phyloP scores from a whole-genome alignment of 345 rosid species.

The Dipteronia sinensis region DNA sequence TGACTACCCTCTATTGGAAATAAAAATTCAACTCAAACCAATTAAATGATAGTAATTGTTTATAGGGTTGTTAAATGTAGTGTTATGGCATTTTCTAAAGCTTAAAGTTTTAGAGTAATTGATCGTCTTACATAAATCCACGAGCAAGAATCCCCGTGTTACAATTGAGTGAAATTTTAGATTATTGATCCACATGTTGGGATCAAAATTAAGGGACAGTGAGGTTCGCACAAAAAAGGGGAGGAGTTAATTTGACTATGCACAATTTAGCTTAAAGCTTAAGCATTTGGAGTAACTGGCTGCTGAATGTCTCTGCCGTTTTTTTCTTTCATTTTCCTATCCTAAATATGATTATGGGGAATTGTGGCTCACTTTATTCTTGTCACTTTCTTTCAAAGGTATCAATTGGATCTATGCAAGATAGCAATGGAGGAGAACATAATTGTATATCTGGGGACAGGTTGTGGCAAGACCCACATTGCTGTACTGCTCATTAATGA shows the following conservation, averaged over 20 bases:
- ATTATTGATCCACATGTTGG: not conserved
- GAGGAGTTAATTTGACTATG: not conserved
- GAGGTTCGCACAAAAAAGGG: not conserved
- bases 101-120: not conserved
- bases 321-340: not conserved
- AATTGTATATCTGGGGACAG: constrained; percentile 84
- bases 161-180: not conserved
- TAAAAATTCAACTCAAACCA: not conserved
- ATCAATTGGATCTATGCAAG: constrained; percentile 85
- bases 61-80: not conserved
- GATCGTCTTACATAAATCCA: not conserved
- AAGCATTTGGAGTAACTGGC: not conserved
- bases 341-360: not conserved
- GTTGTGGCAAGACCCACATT: constrained; percentile 95
- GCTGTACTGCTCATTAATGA: constrained; percentile 86
- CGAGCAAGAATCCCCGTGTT: not conserved
- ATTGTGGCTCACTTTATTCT: constrained; percentile 18
- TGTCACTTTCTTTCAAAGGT: constrained; percentile 42
- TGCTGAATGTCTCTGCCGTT: not conserved
- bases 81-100: not conserved
- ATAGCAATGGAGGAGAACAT: constrained; percentile 80
- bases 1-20: not conserved
- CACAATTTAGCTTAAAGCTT: not conserved
- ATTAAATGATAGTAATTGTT: not conserved
- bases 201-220: not conserved